Base-by-base conservation (phyloP, 2,329 filamentous ascomycete genomes). In the Penicillium sp. region DNA sequence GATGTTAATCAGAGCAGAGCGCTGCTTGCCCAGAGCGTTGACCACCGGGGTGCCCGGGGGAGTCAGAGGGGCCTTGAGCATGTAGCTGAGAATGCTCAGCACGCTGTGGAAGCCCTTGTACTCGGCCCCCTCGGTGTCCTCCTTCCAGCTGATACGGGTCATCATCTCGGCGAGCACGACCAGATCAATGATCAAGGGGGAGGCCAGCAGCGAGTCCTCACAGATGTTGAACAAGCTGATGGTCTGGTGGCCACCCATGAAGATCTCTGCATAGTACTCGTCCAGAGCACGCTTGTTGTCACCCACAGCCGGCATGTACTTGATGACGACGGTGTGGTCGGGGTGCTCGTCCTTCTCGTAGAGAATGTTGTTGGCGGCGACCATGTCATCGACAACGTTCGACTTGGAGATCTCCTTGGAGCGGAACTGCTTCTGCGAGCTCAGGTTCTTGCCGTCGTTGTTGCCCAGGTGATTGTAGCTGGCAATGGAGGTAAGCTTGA, bases 331-430 rank as follows among this genome's bases (percentile, higher is more conserved):
- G 54, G 90, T 95, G 80, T 99, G 94, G 73, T 99, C 92, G 2
- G 94, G 94, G 75, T 97, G 92, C 79, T 99, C 94, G 64, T 87
- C 91, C 67, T 90, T 80, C 76, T 88, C 85, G 82, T 99, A 99
- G 50, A 99, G 83, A 43, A 97, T 86, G 44, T 78, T 80, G 80
- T 99, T 99, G 68, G 94, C 93, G 68, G 91, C 92, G 54, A 99
- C 94, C 94, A 99, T 99, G 80, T 99, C 94, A 72, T 99, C 94
- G 49, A 99, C 94, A 10, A 99, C 94, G 72, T 97, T 99, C 67
- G 91, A 96, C 83, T 99, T 99, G 78, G 90, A 96, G 64, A 99
- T 99, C 79, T 99, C 94, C 85, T 99, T 99, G 77, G 91, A 96
- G 67, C 94, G 92, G 86, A 99, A 99, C 78, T 97, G 94, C 80